Evolutionary conservation across 352 stramenopile genomes (phyloP), one percentile per base, ranked within the genome.

Genomic region (Thraustochytrium striatum): DNA sequence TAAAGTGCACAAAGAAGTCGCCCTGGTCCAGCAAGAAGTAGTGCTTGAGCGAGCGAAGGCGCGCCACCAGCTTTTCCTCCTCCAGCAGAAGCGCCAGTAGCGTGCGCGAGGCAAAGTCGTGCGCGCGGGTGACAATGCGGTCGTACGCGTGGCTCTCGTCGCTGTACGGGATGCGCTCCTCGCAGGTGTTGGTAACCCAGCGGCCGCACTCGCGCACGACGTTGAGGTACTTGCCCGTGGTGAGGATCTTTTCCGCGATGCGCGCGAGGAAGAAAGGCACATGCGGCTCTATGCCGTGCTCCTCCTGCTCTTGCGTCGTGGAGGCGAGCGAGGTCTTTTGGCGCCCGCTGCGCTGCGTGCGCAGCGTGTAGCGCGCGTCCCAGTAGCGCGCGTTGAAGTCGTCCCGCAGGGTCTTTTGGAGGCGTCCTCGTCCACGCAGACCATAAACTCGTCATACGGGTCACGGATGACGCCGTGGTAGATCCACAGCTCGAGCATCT

Each of bases 21-120:
- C 96, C 96, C 83, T 98, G 94, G 79, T 98, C 94, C 84, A 99
- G 92, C 3, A 99, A 85, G 65, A 99, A 99, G 85, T 98, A 99
- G 72, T 97, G 94, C 82, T 98, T 98, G 73, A 99, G 86, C 19
- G 93, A 94, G 28, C 85, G 80, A 11, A 95, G 68, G 2, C 90
- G 88, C 50, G 89, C 88, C 57, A 88, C 83, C 5, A 95, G 72
- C 69, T 94, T 88, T 47, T 93, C 88, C 44, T 94, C 89, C 2
- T 88, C 82, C n/a, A 94, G 81, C 50, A 94, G 89, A 21, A 95
- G 83, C 8, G 90, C 84, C 33, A 95, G 65, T 8, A 96, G 82
- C 39, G 86, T 87, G 2, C 84, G 83, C 69, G 90, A 94, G 0
- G 90, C 89, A 82, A 89, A 95, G 0, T 78, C 84, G 75, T 96